phyloP scores from a whole-genome alignment of 2,329 filamentous ascomycete species.

The Xylariaceae sp. region DNA sequence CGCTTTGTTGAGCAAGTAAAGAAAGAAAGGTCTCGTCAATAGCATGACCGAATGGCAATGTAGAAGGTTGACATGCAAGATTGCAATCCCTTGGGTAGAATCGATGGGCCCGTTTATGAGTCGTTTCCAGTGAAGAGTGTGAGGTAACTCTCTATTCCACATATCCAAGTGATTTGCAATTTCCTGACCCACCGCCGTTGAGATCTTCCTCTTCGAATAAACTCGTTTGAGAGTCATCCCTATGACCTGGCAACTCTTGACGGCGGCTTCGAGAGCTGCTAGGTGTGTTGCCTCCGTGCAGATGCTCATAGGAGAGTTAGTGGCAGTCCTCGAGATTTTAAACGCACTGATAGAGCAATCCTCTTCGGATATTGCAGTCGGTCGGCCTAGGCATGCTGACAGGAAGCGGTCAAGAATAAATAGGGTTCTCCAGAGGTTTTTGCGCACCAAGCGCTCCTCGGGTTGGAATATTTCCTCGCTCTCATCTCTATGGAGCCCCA shows the following conservation, averaged over 20 bases:
- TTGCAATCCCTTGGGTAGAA: slow-evolving; percentile 60
- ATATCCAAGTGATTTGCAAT: slow-evolving; percentile 60
- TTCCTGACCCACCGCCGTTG: slow-evolving; percentile 61
- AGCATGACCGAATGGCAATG: slow-evolving; percentile 69
- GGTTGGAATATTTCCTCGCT: slow-evolving; percentile 59
- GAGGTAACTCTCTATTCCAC: slow-evolving; percentile 58
- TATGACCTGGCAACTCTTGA: slow-evolving; percentile 64
- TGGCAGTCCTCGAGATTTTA: slow-evolving; percentile 17
- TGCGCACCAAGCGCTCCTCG: slow-evolving; percentile 55
- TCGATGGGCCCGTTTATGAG: slow-evolving; percentile 49
- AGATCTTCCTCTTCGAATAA: slow-evolving; percentile 66
- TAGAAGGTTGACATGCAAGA: slow-evolving; percentile 68
- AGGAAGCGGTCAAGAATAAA: slow-evolving; percentile 71
- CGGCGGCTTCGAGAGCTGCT: slow-evolving; percentile 57
- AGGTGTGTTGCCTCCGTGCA: slow-evolving; percentile 39
- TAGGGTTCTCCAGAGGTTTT: slow-evolving; percentile 68
- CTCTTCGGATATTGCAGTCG: slow-evolving; percentile 66
- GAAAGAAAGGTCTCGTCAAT: slow-evolving; percentile 68
- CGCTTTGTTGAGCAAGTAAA: slow-evolving; percentile 59
- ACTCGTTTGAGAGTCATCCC: slow-evolving; percentile 64
- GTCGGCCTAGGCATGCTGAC: slow-evolving; percentile 67
- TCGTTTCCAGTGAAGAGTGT: slow-evolving; percentile 57
- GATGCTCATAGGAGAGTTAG: slow-evolving; percentile 19
- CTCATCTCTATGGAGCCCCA: slow-evolving; percentile 68
- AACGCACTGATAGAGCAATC: slow-evolving; percentile 63